Evolutionary conservation across 2,329 filamentous ascomycete genomes (phyloP).

Genomic region (Sporothrix pseudoabietina): DNA sequence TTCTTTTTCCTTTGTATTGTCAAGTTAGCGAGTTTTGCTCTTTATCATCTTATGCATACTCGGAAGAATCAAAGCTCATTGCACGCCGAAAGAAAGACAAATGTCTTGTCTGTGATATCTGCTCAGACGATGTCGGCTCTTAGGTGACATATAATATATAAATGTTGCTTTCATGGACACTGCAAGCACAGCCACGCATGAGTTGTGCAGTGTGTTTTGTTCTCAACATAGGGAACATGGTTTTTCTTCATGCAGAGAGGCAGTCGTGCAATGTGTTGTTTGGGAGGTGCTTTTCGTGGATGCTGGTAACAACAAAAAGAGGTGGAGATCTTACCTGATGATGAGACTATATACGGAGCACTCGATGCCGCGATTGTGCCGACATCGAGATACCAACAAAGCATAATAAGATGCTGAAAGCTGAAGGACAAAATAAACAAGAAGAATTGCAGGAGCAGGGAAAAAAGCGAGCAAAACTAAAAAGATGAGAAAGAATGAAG

Average conservation of each 20-base stretch:
- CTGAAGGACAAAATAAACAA: not conserved
- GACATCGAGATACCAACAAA: not conserved
- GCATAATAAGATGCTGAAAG: not conserved
- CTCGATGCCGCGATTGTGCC: not conserved
- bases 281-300: not conserved
- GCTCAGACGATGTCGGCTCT: conserved; percentile 38
- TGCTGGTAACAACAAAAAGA: not conserved
- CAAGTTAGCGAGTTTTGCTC: conserved; percentile 26
- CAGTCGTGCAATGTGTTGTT: not conserved
- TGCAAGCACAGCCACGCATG: conserved; percentile 9
- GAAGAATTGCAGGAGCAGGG: not conserved
- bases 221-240: conserved; percentile 35
- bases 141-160: conserved; percentile 32
- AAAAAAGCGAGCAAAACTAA: not conserved
- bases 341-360: not conserved
- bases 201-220: not conserved
- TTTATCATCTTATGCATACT: not conserved
- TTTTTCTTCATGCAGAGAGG: conserved; percentile 33
- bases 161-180: conserved; percentile 29
- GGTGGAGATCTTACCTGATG: not conserved
- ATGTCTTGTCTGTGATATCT: not conserved
- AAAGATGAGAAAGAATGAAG: not conserved
- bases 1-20: not conserved
- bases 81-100: not conserved
- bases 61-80: conserved; percentile 18